Conservation (phyloP, 805 yeast genomes). For the Candida insectalens region DNA sequence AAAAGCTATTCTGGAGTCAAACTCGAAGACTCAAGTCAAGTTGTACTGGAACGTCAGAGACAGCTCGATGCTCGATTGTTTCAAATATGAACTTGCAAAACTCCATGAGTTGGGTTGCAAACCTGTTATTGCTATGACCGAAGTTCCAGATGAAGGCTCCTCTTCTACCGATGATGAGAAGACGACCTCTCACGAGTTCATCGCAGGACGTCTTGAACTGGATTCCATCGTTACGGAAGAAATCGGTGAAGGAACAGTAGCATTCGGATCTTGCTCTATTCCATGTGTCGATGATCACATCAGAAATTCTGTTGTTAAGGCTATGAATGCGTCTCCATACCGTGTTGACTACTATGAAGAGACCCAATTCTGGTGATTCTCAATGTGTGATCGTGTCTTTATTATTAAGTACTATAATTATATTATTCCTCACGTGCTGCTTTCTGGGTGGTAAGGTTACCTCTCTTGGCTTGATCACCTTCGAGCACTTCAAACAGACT, state of each 20-base stretch:
- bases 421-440: no score
- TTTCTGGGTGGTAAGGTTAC: constrained; percentile 41
- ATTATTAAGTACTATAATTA: background rate
- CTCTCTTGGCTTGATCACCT: constrained; percentile 62
- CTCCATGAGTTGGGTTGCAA: constrained; percentile 26
- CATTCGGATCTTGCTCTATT: constrained; percentile 42
- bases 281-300: constrained; percentile 28
- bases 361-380: constrained; percentile 27
- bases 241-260: constrained; percentile 29
- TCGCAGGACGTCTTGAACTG: constrained; percentile 34
- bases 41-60: constrained; percentile 60
- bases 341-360: constrained; percentile 25
- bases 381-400: background rate
- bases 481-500: constrained; percentile 76
- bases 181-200: constrained; percentile 30
- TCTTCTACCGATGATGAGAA: constrained; percentile 13
- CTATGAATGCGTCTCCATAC: constrained; percentile 6
- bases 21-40: constrained; percentile 27
- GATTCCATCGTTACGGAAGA: constrained; percentile 26
- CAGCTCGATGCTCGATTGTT: constrained; percentile 40
- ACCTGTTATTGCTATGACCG: constrained; percentile 33
- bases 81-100: constrained; percentile 30
- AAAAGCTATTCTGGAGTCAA: constrained; percentile 19
- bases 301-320: constrained; percentile 16
- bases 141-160: constrained; percentile 4